Evolutionary conservation across 2,329 filamentous ascomycete species (phyloP).

Genomic region (Ramularia collo-cygni): DNA sequence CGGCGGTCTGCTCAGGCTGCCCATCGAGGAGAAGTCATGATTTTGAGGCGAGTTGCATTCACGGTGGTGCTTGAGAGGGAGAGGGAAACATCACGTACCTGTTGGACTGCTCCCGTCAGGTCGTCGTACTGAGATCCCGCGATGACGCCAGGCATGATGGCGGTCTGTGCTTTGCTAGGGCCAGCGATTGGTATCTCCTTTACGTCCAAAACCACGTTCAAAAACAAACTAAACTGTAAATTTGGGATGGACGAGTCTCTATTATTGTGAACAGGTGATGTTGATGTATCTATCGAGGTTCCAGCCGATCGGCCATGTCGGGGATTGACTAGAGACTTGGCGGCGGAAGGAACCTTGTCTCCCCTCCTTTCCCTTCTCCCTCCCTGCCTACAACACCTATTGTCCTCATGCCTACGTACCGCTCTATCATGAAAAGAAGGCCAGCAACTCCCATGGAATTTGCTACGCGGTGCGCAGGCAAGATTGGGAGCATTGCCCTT

Average conservation of each 20-base stretch:
- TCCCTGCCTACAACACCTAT: too few species aligned
- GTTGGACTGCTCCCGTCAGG: slow-evolving; percentile 43
- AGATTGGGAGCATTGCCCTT: too few species aligned
- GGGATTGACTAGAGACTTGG: neutral
- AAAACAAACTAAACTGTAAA: neutral
- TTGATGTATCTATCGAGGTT: neutral
- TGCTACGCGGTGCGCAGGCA: too few species aligned
- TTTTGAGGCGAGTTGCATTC: slow-evolving; percentile 1
- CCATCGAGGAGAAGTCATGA: neutral
- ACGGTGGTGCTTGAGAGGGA: slow-evolving; percentile 1
- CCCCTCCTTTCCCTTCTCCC: too few species aligned
- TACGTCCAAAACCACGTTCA: neutral
- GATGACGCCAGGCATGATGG: slow-evolving; percentile 32
- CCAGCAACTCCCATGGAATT: too few species aligned
- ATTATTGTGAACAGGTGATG: neutral
- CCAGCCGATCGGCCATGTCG: neutral
- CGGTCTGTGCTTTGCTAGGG: neutral
- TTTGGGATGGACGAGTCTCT: neutral
- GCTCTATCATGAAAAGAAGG: too few species aligned
- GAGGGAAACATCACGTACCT: slow-evolving; percentile 32
- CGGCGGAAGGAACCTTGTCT: too few species aligned
- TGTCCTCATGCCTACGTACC: too few species aligned
- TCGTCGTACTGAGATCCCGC: slow-evolving; percentile 40
- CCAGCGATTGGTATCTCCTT: neutral
- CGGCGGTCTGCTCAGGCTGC: neutral